These are phyloP conservation scores for Plantago elongata DNA, from an alignment of 257 asterid species.

Conservation along the genomic window DNA sequence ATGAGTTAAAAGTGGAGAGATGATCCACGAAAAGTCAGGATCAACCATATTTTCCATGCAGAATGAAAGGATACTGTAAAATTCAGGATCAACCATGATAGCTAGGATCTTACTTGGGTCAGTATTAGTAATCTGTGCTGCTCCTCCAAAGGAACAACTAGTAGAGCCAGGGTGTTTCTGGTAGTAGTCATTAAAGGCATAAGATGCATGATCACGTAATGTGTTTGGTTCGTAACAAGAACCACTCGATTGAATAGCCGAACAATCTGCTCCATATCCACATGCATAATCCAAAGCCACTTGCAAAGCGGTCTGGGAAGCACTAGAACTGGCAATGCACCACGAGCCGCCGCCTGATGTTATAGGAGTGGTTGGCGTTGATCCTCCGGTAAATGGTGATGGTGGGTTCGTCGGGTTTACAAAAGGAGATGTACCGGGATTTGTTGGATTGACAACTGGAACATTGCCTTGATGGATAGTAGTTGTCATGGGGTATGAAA, in stretches of 20 bases:
- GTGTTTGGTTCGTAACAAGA: constrained; percentile 78
- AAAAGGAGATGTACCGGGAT: constrained; percentile 43
- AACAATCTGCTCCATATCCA: constrained; percentile 91
- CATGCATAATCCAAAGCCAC: constrained; percentile 97
- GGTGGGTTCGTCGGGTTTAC: constrained; percentile 34
- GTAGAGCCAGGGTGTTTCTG: constrained; percentile 85
- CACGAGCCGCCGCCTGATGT: constrained; percentile 64
- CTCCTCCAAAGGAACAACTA: constrained; percentile 87
- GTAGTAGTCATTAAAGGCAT: constrained; percentile 85
- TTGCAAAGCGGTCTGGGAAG: constrained; percentile 75
- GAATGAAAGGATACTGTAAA: not conserved
- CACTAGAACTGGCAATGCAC: constrained; percentile 75
- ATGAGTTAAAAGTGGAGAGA: no score
- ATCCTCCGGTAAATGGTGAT: constrained; percentile 31
- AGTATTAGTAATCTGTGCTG: constrained; percentile 62
- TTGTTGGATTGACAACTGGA: constrained; percentile 75
- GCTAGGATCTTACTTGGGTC: constrained; percentile 76
- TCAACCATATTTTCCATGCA: not conserved
- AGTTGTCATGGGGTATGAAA: constrained; percentile 33
- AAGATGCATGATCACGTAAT: constrained; percentile 73
- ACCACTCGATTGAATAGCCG: constrained; percentile 63
- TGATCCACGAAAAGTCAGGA: not conserved
- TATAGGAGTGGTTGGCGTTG: constrained; percentile 30
- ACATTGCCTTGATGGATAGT: constrained; percentile 31
- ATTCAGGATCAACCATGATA: not conserved